These are phyloP conservation scores for Leishmania lainsoni DNA, from an alignment of 208 protist species.

Conservation along the genomic window DNA sequence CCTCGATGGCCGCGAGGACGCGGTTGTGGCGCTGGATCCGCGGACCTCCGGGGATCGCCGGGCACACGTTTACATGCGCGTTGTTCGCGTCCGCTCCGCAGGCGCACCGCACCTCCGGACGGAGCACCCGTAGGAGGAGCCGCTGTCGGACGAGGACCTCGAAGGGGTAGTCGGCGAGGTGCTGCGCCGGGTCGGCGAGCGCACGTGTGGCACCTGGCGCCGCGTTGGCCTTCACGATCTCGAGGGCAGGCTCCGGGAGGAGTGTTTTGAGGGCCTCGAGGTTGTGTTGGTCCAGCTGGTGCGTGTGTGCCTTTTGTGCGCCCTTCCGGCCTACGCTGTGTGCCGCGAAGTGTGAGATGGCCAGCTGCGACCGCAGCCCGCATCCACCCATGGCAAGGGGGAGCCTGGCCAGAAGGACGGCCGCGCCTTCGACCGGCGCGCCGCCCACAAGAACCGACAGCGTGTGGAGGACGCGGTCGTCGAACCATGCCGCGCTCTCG, in stretches of 20 bases:
- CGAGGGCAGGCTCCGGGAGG: slow-evolving; percentile 31
- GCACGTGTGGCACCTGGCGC: slow-evolving; percentile 27
- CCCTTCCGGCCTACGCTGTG: slow-evolving; percentile 26
- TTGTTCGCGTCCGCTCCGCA: no score
- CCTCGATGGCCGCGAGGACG: no score
- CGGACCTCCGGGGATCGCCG: no score
- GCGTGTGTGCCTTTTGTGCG: slow-evolving; percentile 19
- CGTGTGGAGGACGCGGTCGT: slow-evolving; percentile 12
- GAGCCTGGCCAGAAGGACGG: slow-evolving; percentile 17
- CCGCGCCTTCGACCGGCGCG: neutral
- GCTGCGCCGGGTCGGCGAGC: slow-evolving; percentile 32
- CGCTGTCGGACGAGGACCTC: slow-evolving; percentile 14
- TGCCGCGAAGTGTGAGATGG: slow-evolving; percentile 28
- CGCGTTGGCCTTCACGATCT: slow-evolving; percentile 28
- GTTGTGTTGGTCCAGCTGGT: slow-evolving; percentile 9
- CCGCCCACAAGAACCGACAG: slow-evolving; percentile 16
- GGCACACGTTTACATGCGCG: no score
- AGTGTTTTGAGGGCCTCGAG: slow-evolving; percentile 9
- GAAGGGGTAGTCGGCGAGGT: neutral
- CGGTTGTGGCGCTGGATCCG: no score
- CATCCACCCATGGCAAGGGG: slow-evolving; percentile 30
- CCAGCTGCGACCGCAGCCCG: slow-evolving; percentile 24
- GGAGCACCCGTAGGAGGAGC: no score
- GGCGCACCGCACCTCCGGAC: no score
- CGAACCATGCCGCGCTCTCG: slow-evolving; percentile 26